These are phyloP conservation scores for Beta macrorhiza DNA, from an alignment of 179 eudicot species.

Conservation along the genomic window DNA sequence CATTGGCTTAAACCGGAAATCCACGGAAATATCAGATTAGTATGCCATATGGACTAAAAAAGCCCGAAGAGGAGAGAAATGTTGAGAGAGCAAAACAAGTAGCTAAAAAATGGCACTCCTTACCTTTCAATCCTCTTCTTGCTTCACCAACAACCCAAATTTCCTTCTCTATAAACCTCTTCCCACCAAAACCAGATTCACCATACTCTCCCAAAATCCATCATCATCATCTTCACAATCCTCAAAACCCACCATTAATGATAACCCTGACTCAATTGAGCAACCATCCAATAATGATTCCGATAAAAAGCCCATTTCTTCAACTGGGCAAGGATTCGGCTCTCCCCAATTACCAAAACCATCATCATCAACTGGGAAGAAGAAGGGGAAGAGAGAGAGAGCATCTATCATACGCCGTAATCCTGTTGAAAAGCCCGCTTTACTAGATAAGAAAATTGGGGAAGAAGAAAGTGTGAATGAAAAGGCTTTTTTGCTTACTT, in stretches of 20 bases:
- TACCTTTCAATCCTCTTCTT: constrained; percentile 27
- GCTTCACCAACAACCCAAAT: constrained; percentile 24
- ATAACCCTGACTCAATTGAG: constrained; percentile 15
- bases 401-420: constrained; percentile 51
- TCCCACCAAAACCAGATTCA: constrained; percentile 27
- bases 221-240: constrained; percentile 16
- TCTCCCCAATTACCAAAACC: constrained; percentile 20
- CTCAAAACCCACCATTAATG: constrained; percentile 24
- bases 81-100: not conserved
- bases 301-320: constrained; percentile 14
- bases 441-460: constrained; percentile 39
- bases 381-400: constrained; percentile 49
- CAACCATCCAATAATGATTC: constrained; percentile 4
- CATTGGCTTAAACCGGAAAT: too few relatives aligned
- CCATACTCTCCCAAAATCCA: constrained; percentile 14
- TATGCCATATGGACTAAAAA: not conserved
- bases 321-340: constrained; percentile 41
- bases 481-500: constrained; percentile 65
- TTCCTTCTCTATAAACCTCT: not conserved
- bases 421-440: constrained; percentile 58
- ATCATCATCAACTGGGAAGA: constrained; percentile 23
- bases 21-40: not conserved
- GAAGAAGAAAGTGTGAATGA: constrained; percentile 39
- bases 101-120: constrained; percentile 24
- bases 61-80: not conserved